phyloP scores from a whole-genome alignment of 768 basidiomycete genomes.

The Pleurotus eryngii region DNA sequence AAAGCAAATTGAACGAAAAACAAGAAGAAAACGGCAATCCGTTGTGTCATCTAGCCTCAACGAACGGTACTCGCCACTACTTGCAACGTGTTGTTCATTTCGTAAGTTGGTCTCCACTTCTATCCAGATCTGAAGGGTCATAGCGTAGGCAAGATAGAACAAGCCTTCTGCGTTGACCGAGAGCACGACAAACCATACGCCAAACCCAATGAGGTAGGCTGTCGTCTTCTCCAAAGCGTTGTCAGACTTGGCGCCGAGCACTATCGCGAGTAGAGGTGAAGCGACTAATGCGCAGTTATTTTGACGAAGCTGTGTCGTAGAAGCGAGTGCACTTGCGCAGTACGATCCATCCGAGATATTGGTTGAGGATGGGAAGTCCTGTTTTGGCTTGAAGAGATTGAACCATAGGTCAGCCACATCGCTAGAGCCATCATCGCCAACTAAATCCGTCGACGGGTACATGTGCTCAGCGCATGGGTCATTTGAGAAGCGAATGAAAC shows the following conservation, averaged over 20 bases:
- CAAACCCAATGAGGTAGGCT: constrained; percentile 66
- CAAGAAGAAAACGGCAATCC: constrained; percentile 78
- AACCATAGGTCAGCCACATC: constrained; percentile 50
- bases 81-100: neutral
- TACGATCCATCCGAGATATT: constrained; percentile 60
- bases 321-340: constrained; percentile 39
- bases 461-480: neutral
- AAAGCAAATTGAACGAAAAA: constrained; percentile 87
- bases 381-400: constrained; percentile 57
- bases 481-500: neutral
- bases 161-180: constrained; percentile 81
- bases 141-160: constrained; percentile 71
- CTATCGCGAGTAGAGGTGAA: constrained; percentile 51
- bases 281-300: constrained; percentile 30
- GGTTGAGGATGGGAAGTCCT: constrained; percentile 62
- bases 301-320: neutral
- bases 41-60: constrained; percentile 57
- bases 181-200: constrained; percentile 72
- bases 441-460: constrained; percentile 24
- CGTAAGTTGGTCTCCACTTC: constrained; percentile 47
- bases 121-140: constrained; percentile 67
- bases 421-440: constrained; percentile 38
- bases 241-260: constrained; percentile 28
- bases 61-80: constrained; percentile 25
- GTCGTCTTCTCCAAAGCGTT: constrained; percentile 50